phyloP scores from a whole-genome alignment of 257 asterid genomes.

The Fraxinus pennsylvanica region DNA sequence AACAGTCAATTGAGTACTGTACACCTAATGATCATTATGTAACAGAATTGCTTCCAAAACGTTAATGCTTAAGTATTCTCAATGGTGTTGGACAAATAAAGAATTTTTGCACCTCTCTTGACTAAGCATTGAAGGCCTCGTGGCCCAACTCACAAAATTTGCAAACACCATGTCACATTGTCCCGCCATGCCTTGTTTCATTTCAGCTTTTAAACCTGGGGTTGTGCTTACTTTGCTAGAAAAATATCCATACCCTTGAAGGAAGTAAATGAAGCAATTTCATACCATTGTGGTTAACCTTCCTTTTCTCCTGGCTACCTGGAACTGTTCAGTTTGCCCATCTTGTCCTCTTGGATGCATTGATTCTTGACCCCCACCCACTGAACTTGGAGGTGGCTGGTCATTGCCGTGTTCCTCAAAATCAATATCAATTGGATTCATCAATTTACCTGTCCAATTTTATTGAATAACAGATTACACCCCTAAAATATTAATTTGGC shows the following conservation, averaged over 20 bases:
- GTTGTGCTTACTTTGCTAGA: background rate
- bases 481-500: background rate
- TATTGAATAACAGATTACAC: conserved; percentile 4
- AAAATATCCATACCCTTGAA: background rate
- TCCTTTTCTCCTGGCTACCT: conserved; percentile 24
- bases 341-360: background rate
- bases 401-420: conserved; percentile 45
- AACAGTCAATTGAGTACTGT: background rate
- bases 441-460: conserved; percentile 44
- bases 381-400: conserved; percentile 33
- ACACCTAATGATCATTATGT: background rate
- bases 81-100: background rate
- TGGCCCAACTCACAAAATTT: background rate
- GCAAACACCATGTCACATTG: background rate
- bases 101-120: background rate
- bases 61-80: background rate
- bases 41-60: background rate
- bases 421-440: conserved; percentile 52
- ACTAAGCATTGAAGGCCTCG: background rate
- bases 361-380: conserved; percentile 42
- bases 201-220: conserved; percentile 1
- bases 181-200: conserved; percentile 17
- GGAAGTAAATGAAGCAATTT: conserved; percentile 9
- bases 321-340: background rate
- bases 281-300: conserved; percentile 46